phyloP scores from a whole-genome alignment of 441 rosid genomes.

The Daphne laureola region DNA sequence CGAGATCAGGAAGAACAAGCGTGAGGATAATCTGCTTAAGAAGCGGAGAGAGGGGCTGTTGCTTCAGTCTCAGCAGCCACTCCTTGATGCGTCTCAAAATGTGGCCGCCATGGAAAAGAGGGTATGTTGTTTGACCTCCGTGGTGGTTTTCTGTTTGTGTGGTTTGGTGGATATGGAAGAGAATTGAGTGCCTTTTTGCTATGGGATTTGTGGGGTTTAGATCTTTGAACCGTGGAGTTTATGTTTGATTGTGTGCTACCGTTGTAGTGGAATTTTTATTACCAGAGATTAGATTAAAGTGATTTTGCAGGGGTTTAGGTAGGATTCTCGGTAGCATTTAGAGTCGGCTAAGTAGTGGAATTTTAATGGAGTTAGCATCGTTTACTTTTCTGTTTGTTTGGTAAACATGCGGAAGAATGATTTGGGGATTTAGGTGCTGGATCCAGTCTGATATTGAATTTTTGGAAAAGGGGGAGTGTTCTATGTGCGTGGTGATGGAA shows the following conservation, averaged over 20 bases:
- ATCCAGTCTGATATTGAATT: no score
- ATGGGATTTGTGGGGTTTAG: constrained; percentile 2
- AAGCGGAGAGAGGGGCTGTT: constrained; percentile 56
- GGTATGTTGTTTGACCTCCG: constrained; percentile 17
- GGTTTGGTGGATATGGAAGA: background rate
- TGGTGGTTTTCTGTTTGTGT: background rate
- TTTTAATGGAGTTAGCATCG: constrained; percentile 12
- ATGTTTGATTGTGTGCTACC: no score
- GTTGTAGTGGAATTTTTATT: no score
- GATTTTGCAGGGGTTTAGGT: no score
- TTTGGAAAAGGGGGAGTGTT: no score
- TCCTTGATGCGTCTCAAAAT: constrained; percentile 34
- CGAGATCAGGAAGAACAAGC: constrained; percentile 62
- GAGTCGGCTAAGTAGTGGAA: background rate
- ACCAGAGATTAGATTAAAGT: no score
- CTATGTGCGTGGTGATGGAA: no score
- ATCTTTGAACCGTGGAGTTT: background rate
- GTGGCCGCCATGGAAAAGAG: constrained; percentile 42
- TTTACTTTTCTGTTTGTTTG: constrained; percentile 18
- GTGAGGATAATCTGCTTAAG: constrained; percentile 63
- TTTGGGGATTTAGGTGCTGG: background rate
- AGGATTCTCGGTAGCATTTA: background rate
- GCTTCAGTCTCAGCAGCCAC: constrained; percentile 44
- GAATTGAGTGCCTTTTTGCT: background rate
- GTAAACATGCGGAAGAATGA: background rate